These are phyloP conservation scores for Ceratocystis albifundus DNA, from an alignment of 2,329 filamentous ascomycete genomes.

Conservation along the genomic window DNA sequence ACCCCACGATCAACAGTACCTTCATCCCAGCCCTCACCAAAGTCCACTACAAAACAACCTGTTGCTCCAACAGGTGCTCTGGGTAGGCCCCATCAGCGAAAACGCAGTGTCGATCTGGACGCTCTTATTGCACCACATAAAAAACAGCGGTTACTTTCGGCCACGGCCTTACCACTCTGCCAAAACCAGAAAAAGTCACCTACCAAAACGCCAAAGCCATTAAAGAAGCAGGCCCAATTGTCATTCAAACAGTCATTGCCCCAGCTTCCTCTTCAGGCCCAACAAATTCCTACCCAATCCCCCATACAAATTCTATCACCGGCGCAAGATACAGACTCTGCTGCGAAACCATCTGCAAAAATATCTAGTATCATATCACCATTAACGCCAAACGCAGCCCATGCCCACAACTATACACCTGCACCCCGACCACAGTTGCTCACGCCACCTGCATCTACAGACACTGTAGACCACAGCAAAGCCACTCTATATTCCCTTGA, in stretches of 20 bases:
- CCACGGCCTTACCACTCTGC: neutral
- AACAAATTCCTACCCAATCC: neutral
- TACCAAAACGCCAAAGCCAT: neutral
- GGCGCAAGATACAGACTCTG: neutral
- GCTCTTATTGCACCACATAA: constrained; percentile 18
- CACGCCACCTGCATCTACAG: constrained; percentile 3
- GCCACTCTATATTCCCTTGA: neutral
- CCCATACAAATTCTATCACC: neutral
- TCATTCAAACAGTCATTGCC: constrained; percentile 4
- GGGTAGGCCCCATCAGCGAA: constrained; percentile 13
- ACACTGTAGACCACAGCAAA: neutral
- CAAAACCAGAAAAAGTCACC: neutral
- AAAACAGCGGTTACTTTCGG: constrained; percentile 9
- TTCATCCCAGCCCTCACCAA: neutral
- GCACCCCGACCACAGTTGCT: neutral
- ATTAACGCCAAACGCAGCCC: neutral
- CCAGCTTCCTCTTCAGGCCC: neutral
- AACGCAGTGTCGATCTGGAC: constrained; percentile 19
- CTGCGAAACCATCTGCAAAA: neutral
- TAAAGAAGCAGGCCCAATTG: neutral
- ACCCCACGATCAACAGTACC: neutral
- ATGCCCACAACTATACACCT: neutral
- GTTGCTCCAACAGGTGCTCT: neutral
- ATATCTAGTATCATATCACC: neutral
- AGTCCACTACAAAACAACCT: neutral